These are phyloP conservation scores for Salix udensis DNA, from an alignment of 345 rosid genomes.

Conservation along the genomic window DNA sequence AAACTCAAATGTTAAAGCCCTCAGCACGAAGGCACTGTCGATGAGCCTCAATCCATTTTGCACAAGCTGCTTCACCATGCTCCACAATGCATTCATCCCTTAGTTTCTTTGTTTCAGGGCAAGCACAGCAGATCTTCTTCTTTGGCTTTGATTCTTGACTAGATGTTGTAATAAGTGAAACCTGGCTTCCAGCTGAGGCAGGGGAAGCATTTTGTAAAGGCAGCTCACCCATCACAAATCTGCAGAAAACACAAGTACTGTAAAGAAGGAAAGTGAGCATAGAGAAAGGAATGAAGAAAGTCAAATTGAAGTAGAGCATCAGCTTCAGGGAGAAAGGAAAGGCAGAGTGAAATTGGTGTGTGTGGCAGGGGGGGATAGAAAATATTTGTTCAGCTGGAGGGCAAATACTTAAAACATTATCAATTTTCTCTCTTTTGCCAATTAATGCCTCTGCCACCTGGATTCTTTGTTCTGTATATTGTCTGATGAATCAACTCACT, in stretches of 20 bases:
- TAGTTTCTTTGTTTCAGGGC: constrained; percentile 81
- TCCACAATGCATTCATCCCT: constrained; percentile 90
- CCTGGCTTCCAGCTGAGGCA: constrained; percentile 43
- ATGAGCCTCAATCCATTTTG: constrained; percentile 97
- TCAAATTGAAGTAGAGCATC: background rate
- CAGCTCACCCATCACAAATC: constrained; percentile 49
- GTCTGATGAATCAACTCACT: background rate
- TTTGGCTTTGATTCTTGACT: constrained; percentile 58
- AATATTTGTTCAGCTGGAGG: background rate
- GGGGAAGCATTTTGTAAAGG: constrained; percentile 40
- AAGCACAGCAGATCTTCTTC: constrained; percentile 91
- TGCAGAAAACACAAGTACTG: background rate
- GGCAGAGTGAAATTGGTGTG: background rate
- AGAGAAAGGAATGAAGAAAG: background rate
- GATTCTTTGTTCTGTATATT: background rate
- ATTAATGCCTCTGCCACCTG: no score
- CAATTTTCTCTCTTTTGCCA: background rate
- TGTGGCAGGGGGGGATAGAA: background rate
- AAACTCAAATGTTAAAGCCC: constrained; percentile 71
- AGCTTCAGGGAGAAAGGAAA: background rate
- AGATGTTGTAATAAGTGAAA: constrained; percentile 16
- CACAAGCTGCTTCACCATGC: constrained; percentile 80
- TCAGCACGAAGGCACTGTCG: constrained; percentile 81
- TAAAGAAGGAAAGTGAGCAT: background rate
- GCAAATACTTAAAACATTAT: background rate